These are phyloP conservation scores for Trichoderma sp. DNA, from an alignment of 2,329 filamentous ascomycete species.

Conservation along the genomic window DNA sequence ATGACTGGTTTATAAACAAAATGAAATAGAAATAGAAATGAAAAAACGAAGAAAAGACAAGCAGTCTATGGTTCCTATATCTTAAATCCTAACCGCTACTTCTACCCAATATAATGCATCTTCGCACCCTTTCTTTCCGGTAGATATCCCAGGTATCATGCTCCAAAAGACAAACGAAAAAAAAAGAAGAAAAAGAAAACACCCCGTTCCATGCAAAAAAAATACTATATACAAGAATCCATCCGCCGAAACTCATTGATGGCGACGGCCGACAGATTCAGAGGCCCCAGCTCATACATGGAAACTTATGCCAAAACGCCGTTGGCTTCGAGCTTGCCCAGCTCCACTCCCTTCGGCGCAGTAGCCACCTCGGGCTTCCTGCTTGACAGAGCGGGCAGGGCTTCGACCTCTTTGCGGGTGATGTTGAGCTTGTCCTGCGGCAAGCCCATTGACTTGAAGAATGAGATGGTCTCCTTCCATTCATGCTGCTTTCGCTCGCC, in stretches of 20 bases:
- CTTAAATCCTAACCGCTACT: background rate
- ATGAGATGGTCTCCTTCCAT: conserved; percentile 52
- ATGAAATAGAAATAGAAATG: background rate
- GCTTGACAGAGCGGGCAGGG: conserved; percentile 1
- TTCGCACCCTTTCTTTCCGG: background rate
- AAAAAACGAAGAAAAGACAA: background rate
- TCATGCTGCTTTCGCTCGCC: conserved; percentile 52
- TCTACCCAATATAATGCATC: background rate
- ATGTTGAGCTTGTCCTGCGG: conserved; percentile 26
- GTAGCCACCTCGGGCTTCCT: background rate
- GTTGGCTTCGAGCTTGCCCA: conserved; percentile 12
- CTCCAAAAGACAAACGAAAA: background rate
- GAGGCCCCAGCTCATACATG: background rate
- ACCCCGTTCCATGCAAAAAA: background rate
- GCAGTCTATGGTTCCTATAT: conserved; percentile 4
- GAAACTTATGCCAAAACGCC: conserved; percentile 2
- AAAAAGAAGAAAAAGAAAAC: background rate
- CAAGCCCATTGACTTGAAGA: conserved; percentile 46
- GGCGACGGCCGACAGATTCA: background rate
- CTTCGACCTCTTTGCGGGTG: conserved; percentile 25
- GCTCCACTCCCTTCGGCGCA: background rate
- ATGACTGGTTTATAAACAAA: background rate
- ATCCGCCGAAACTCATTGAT: background rate
- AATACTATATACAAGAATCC: conserved; percentile 6
- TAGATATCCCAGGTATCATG: conserved; percentile 14